phyloP scores from a whole-genome alignment of 1,284 basidiomycete species.

The Trichosporon sp. region DNA sequence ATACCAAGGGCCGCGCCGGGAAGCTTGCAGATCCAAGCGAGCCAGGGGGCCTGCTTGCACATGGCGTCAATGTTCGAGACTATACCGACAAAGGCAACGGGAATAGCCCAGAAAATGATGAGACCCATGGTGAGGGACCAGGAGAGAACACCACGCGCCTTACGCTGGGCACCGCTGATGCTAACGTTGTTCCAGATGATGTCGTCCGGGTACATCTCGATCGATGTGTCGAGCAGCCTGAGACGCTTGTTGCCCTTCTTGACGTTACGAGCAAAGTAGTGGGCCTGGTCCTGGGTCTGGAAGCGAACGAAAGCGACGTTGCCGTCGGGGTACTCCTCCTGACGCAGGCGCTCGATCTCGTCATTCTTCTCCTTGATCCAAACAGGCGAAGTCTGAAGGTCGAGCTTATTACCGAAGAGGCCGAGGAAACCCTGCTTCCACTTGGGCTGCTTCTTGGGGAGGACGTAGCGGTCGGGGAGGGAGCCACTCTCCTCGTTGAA shows the following conservation, averaged over 20 bases:
- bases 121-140: slow-evolving; percentile 62
- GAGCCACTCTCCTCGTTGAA: slow-evolving; percentile 36
- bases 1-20: slow-evolving; percentile 68
- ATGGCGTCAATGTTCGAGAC: slow-evolving; percentile 80
- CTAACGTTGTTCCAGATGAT: slow-evolving; percentile 81
- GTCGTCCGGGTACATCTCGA: slow-evolving; percentile 73
- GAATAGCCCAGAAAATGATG: slow-evolving; percentile 61
- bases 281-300: slow-evolving; percentile 67
- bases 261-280: slow-evolving; percentile 65
- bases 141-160: slow-evolving; percentile 58
- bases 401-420: slow-evolving; percentile 61
- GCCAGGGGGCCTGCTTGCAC: slow-evolving; percentile 61
- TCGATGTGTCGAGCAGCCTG: slow-evolving; percentile 62
- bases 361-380: slow-evolving; percentile 60
- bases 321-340: slow-evolving; percentile 54
- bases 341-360: slow-evolving; percentile 60
- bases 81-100: slow-evolving; percentile 80
- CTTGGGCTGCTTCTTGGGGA: slow-evolving; percentile 60
- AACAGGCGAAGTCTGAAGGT: slow-evolving; percentile 60
- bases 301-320: slow-evolving; percentile 84
- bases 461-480: slow-evolving; percentile 58
- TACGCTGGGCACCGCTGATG: slow-evolving; percentile 61
- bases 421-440: slow-evolving; percentile 64
- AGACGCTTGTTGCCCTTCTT: slow-evolving; percentile 56
- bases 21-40: slow-evolving; percentile 74